phyloP scores from a whole-genome alignment of 768 basidiomycete species.

The Auricularia cornea region DNA sequence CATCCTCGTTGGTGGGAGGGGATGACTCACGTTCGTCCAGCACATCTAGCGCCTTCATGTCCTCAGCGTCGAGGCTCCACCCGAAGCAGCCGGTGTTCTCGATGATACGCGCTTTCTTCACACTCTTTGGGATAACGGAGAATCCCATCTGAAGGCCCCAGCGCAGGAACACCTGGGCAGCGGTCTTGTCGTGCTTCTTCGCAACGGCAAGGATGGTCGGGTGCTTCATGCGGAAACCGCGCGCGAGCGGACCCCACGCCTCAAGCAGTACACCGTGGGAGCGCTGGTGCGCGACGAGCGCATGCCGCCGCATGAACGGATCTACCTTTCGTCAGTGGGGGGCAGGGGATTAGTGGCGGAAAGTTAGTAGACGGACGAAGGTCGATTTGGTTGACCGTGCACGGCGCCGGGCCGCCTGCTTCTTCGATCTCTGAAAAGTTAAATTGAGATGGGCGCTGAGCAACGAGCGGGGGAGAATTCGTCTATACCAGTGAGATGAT shows the following conservation, averaged over 20 bases:
- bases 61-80: slow-evolving; percentile 32
- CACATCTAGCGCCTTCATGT: slow-evolving; percentile 28
- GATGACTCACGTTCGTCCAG: slow-evolving; percentile 17
- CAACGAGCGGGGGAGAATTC: background rate
- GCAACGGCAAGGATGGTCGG: slow-evolving; percentile 40
- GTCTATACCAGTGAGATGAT: slow-evolving; percentile 35
- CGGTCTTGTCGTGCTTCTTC: slow-evolving; percentile 45
- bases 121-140: slow-evolving; percentile 39
- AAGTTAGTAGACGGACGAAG: slow-evolving; percentile 22
- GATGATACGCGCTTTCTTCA: slow-evolving; percentile 28
- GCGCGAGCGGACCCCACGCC: slow-evolving; percentile 70
- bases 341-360: slow-evolving; percentile 19
- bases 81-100: slow-evolving; percentile 37
- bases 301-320: slow-evolving; percentile 60
- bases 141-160: slow-evolving; percentile 63
- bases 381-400: slow-evolving; percentile 31
- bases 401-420: background rate
- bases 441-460: background rate
- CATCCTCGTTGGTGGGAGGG: no score
- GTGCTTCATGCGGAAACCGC: slow-evolving; percentile 57
- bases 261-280: slow-evolving; percentile 46
- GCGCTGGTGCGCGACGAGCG: slow-evolving; percentile 55
- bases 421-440: background rate
- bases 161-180: slow-evolving; percentile 58
- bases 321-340: slow-evolving; percentile 21